Percentiles rank a stretch among this genome's conserved stretches.
phyloP scores from a whole-genome alignment of 306 rosid species.

The Hylodesmum podocarpum region DNA sequence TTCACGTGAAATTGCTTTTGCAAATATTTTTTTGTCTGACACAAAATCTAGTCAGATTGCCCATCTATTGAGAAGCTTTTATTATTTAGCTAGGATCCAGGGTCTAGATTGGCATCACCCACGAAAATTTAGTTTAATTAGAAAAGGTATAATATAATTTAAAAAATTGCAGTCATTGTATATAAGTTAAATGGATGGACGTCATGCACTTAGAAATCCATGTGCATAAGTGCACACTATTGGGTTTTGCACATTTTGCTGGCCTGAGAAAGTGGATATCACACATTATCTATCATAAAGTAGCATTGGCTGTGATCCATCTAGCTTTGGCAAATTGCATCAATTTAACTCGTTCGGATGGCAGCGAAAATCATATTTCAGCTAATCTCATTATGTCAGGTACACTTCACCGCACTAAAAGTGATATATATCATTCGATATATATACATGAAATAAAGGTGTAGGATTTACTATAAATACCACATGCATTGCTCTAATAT shows the following conservation, averaged over 20 bases:
- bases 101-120: background rate
- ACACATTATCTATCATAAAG: constrained; percentile 30
- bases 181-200: background rate
- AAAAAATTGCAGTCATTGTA: background rate
- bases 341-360: constrained; percentile 13
- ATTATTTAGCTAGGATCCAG: background rate
- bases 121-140: background rate
- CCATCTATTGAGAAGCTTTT: background rate
- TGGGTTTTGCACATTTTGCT: background rate
- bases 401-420: constrained; percentile 33
- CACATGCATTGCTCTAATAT: constrained; percentile 3
- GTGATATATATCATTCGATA: background rate
- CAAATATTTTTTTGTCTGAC: background rate
- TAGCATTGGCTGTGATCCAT: background rate
- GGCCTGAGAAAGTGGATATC: constrained; percentile 33
- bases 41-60: background rate
- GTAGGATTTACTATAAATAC: constrained; percentile 23
- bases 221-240: background rate
- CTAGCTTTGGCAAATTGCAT: constrained; percentile 23
- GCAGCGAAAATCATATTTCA: background rate
- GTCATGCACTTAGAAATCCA: background rate
- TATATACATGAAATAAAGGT: background rate
- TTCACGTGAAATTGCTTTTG: background rate
- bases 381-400: background rate
- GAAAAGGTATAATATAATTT: background rate